phyloP scores from a whole-genome alignment of 805 yeast genomes.

The Pichia nakasei region DNA sequence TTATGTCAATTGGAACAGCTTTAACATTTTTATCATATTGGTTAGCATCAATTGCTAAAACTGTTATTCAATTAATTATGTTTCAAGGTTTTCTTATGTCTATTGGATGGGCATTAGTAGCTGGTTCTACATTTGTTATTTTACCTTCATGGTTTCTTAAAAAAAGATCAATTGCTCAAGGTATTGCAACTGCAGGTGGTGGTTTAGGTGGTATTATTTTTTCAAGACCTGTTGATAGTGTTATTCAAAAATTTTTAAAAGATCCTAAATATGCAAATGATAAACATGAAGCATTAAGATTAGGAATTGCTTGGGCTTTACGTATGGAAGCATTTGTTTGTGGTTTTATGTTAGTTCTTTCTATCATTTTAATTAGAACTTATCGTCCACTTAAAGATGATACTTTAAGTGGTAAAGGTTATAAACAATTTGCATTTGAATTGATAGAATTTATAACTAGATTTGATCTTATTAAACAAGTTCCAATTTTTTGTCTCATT shows the following conservation, averaged over 20 bases:
- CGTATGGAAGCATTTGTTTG: constrained; percentile 32
- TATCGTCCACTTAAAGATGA: constrained; percentile 17
- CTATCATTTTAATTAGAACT: constrained; percentile 17
- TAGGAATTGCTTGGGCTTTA: constrained; percentile 32
- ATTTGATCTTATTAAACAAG: constrained; percentile 10
- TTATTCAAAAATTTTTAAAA: constrained; percentile 28
- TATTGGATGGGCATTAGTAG: constrained; percentile 34
- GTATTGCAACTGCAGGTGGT: constrained; percentile 41
- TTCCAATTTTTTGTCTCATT: constrained; percentile 20
- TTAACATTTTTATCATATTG: constrained; percentile 33
- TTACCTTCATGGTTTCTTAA: constrained; percentile 44
- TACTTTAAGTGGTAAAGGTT: constrained; percentile 10
- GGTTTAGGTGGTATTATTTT: constrained; percentile 46
- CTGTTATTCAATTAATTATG: constrained; percentile 36
- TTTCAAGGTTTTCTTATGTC: constrained; percentile 41
- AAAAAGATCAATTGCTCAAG: constrained; percentile 37
- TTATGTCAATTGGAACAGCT: constrained; percentile 35
- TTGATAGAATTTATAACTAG: constrained; percentile 10
- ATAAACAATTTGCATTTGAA: constrained; percentile 17
- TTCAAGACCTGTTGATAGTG: constrained; percentile 33
- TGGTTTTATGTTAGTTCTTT: constrained; percentile 16
- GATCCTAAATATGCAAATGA: constrained; percentile 28
- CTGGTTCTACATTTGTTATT: constrained; percentile 27
- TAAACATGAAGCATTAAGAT: constrained; percentile 2
- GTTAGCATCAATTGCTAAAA: constrained; percentile 36